Base-by-base conservation (phyloP, 192 early-diverging fungal species). In the Phlyctochytrium planicorne region DNA sequence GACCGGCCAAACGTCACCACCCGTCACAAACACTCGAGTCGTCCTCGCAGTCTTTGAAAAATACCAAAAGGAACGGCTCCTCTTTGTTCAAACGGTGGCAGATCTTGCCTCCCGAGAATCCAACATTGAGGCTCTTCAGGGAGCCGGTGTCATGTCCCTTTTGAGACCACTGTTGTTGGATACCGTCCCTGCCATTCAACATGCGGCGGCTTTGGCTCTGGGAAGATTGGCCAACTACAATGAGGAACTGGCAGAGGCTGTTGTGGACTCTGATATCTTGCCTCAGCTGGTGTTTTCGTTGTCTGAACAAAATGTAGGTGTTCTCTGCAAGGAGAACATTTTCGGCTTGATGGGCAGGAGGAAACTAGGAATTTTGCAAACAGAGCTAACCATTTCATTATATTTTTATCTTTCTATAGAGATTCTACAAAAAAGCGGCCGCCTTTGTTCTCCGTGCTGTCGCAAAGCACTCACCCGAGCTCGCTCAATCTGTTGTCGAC, bases 361-460 rank as follows among this genome's bases (percentile, higher is more conserved):
- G n/a, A n/a, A n/a, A n/a, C n/a, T n/a, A n/a, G n/a, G n/a, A n/a
- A n/a, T n/a, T n/a, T n/a, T n/a, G n/a, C n/a, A n/a, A n/a, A n/a
- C n/a, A n/a, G 40, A 20, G 40, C 6, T 30, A 16, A 6, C 24
- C 52, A 17, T 27, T 56, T 53, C 29, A 61, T 64, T 56, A n/a
- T 34, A 53, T 70, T 62, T 30, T 64, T 12, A 24, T 61, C 14
- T 52, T 27, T 16, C 35, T 3, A 31, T 65, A 86, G 84, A 59
- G 81, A 56, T 86, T 84, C 61, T 82, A 84, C 71, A 86, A 86
- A 64, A 86, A 86, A 66, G 80, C 84, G 23, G 78, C 79, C 17
- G 75, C 80, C 0, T 86, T 86, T 62, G 80, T 84, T 14, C 70
- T 86, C 33, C 77, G 84, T 30, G 80, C 84, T 4, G 78, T 86